Base-by-base conservation (phyloP, 345 rosid genomes). In the Sisymbrium irio region DNA sequence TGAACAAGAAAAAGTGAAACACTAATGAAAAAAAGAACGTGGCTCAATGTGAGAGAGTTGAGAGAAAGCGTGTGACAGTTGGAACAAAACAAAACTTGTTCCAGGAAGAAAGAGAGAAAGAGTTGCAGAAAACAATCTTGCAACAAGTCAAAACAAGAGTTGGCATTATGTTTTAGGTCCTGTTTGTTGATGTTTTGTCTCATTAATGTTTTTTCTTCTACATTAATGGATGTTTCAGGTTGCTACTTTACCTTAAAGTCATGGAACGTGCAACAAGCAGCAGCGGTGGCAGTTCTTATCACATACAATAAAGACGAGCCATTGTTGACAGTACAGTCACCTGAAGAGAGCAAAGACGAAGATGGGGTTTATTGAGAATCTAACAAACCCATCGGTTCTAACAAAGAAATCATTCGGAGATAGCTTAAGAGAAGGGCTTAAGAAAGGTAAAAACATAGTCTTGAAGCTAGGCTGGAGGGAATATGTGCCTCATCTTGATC, bases 401-500 rank as follows among this genome's bases (percentile, higher is more conserved):
- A 89, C 91, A 54, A 87, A 88, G 13, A 84, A n/a, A 69, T 82
- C 89, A 1, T 84, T 94, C 4, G 93, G 86, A 60, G 90, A 88
- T n/a, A 81, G 80, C 69, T 69, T 94, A 79, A 89, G 82, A 79
- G 69, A 81, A 80, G 93, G 89, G 30, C 30, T 94, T 65, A 83
- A 83, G 80, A 86, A 82, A 61, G 82, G 77, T 11, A 93, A 89
- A 18, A 81, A 87, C 30, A 87, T 88, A 37, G 71, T 88, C 47
- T 41, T 91, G 39, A 85, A 86, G 57, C 39, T 94, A 49, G 98
- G 91, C 72, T 94, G 97, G 97, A 85, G 89, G 60, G 98, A 94
- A 66, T 91, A 97, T 0, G 75, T 94, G 81, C 98, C 98, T 65
- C 96, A 94, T 74, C 98, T 97, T 9, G 97, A 94, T 45, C 83